phyloP scores from a whole-genome alignment of 345 rosid genomes.

The Eucalyptus viminalis region DNA sequence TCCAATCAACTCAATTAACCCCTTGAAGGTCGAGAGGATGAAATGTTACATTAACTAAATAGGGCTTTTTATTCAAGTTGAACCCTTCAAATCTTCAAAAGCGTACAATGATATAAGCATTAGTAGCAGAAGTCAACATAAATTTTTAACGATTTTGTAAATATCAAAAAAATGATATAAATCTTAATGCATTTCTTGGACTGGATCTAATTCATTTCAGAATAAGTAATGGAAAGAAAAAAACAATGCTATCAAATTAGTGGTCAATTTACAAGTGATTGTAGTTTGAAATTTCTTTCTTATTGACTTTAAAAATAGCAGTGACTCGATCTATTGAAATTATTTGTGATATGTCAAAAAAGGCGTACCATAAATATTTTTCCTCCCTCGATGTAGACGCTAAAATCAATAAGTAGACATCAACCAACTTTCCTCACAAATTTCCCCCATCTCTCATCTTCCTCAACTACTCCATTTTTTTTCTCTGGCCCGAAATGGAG shows the following conservation, averaged over 20 bases:
- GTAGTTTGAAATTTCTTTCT: neutral
- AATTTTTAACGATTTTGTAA: neutral
- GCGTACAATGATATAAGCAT: neutral
- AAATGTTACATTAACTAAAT: neutral
- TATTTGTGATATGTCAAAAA: neutral
- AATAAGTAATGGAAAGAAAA: neutral
- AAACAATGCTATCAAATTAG: neutral
- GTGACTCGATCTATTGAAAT: neutral
- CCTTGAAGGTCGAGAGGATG: neutral
- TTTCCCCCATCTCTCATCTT: too few species aligned
- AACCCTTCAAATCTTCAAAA: neutral
- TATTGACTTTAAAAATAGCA: neutral
- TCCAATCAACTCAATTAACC: neutral
- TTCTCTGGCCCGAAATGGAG: neutral
- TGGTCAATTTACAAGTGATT: neutral
- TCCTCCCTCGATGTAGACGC: too few species aligned
- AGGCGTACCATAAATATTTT: neutral
- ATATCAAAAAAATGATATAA: neutral
- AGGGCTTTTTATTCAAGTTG: neutral
- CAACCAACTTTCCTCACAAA: too few species aligned
- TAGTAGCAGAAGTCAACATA: fast-evolving
- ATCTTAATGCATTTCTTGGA: neutral
- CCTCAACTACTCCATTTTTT: too few species aligned
- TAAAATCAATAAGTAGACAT: too few species aligned
- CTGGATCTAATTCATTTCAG: neutral